Evolutionary conservation across 495 filamentous ascomycete genomes (phyloP).

Genomic region (Lepidopterella palustris): DNA sequence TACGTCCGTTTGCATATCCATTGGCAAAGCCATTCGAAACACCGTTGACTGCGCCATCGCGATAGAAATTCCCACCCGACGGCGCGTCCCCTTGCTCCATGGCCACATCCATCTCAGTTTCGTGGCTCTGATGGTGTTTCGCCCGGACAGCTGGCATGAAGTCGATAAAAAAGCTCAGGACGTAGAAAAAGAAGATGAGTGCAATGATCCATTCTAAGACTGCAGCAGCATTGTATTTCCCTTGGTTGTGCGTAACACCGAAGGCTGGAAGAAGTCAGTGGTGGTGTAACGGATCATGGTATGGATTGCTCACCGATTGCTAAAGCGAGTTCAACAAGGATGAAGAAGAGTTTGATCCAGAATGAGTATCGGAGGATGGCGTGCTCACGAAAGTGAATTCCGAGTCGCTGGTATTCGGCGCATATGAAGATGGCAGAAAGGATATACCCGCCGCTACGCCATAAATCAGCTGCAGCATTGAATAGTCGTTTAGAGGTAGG

Average conservation of each 20-base stretch:
- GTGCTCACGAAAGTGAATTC: conserved; percentile 68
- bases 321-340: conserved; percentile 69
- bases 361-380: conserved; percentile 68
- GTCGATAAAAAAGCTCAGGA: conserved; percentile 84
- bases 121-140: conserved; percentile 41
- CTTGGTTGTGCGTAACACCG: conserved; percentile 35
- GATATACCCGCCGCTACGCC: conserved; percentile 54
- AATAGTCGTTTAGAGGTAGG: background rate
- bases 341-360: conserved; percentile 73
- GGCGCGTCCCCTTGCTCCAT: conserved; percentile 6
- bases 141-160: conserved; percentile 71
- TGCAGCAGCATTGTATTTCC: conserved; percentile 41
- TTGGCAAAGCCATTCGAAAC: conserved; percentile 4
- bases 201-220: conserved; percentile 74
- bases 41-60: conserved; percentile 6
- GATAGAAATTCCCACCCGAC: background rate
- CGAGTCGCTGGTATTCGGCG: conserved; percentile 78
- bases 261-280: conserved; percentile 33
- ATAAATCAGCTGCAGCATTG: background rate
- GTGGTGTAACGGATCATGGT: background rate
- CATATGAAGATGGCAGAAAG: conserved; percentile 79
- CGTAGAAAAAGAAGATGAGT: conserved; percentile 83
- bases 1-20: conserved; percentile 9
- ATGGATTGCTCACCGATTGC: conserved; percentile 46
- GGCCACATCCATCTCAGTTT: conserved; percentile 37